Percentiles rank a stretch among this genome's conserved stretches.
Conservation (phyloP, 2,329 filamentous ascomycete species). For the Colletotrichum endophyticum region DNA sequence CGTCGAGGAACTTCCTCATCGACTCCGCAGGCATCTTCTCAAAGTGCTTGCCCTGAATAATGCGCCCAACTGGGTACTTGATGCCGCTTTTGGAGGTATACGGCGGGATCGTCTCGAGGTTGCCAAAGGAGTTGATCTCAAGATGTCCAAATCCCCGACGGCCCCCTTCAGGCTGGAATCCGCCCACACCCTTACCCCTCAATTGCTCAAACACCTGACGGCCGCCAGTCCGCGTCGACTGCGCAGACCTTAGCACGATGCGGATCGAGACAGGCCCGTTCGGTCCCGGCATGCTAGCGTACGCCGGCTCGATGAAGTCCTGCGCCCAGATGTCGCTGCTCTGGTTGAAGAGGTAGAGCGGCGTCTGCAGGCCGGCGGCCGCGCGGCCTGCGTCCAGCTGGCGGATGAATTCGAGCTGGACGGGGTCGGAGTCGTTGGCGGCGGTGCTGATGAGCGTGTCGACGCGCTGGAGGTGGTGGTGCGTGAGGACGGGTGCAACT, state of each 20-base stretch:
- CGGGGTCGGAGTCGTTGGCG: background rate
- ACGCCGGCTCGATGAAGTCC: conserved; percentile 43
- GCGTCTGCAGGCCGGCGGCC: conserved; percentile 19
- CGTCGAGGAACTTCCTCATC: conserved; percentile 32
- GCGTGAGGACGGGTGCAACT: conserved; percentile 40
- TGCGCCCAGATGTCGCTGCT: conserved; percentile 40
- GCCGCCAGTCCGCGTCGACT: conserved; percentile 30
- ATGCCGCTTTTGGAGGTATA: background rate
- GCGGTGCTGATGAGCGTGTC: conserved; percentile 29
- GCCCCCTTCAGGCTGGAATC: conserved; percentile 29
- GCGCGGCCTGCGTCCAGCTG: conserved; percentile 19
- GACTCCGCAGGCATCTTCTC: conserved; percentile 27
- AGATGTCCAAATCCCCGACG: conserved; percentile 33
- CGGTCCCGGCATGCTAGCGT: conserved; percentile 41
- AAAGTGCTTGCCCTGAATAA: conserved; percentile 5
- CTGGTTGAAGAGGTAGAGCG: conserved; percentile 26
- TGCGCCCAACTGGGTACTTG: background rate
- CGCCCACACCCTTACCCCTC: conserved; percentile 32
- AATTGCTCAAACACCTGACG: conserved; percentile 36
- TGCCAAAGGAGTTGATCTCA: conserved; percentile 34
- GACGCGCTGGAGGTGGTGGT: conserved; percentile 38
- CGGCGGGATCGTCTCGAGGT: conserved; percentile 43
- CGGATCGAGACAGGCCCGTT: conserved; percentile 33
- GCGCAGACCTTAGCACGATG: conserved; percentile 35
- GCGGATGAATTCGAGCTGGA: conserved; percentile 23